phyloP scores from a whole-genome alignment of 192 early-diverging fungal species.

The Entrophospora sp. region DNA sequence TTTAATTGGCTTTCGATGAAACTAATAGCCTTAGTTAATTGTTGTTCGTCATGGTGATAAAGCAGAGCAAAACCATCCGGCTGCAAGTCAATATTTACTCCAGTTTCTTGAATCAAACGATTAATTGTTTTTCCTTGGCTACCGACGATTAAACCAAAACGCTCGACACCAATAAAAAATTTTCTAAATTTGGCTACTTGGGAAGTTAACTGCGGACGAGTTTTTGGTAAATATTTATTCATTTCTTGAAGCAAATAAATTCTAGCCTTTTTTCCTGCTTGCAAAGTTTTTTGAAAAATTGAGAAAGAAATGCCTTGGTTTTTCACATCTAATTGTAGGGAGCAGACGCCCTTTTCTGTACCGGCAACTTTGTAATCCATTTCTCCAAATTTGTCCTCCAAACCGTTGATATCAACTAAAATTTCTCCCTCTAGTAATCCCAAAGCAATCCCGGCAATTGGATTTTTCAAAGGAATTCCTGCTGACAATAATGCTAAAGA shows the following conservation, averaged over 20 bases:
- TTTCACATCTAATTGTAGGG: conserved; percentile 5
- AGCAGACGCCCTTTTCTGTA: conserved; percentile 8
- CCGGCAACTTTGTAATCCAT: conserved; percentile 13
- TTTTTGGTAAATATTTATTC: neutral
- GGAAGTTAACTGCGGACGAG: neutral
- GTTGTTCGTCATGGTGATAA: conserved; percentile 5
- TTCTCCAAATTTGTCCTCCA: conserved; percentile 11
- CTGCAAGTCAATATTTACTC: neutral
- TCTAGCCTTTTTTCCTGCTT: neutral
- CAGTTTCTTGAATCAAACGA: neutral
- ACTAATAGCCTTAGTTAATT: neutral
- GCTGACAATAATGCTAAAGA: neutral
- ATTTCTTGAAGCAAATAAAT: conserved; percentile 4
- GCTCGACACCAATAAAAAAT: neutral
- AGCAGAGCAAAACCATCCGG: neutral
- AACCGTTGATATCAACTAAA: conserved; percentile 4
- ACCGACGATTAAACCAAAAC: neutral
- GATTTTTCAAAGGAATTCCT: neutral
- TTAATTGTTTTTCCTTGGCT: conserved; percentile 3
- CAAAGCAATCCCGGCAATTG: neutral
- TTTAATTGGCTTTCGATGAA: too few species aligned
- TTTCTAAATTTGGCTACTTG: neutral
- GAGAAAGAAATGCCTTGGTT: neutral
- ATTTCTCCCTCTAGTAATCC: conserved; percentile 4
- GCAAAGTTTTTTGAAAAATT: neutral